Conservation (phyloP, 139 green algal species). For the Gonium pectorale region DNA sequence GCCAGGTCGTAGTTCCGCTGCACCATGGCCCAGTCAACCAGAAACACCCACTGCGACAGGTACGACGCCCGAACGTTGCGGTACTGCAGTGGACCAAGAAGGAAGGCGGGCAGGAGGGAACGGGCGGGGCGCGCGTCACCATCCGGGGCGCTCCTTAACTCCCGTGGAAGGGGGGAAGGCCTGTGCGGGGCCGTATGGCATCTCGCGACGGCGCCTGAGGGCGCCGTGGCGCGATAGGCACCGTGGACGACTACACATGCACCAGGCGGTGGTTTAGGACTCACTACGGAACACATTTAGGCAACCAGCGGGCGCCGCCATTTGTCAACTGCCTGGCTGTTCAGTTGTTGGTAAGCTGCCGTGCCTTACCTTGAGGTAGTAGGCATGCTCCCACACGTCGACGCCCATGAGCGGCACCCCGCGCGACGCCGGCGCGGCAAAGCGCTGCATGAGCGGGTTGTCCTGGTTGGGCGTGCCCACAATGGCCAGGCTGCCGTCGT, state of each 20-base stretch:
- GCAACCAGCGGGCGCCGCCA: no score
- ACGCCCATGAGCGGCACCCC: slow-evolving; percentile 16
- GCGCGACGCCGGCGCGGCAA: background rate
- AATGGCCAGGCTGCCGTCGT: slow-evolving; percentile 82
- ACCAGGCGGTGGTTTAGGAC: no score
- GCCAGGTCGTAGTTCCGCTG: slow-evolving; percentile 33
- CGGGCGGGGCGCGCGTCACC: background rate
- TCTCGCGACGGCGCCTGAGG: no score
- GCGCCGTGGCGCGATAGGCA: no score
- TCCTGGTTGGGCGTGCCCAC: slow-evolving; percentile 87
- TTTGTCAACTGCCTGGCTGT: no score
- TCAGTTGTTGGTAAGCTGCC: no score
- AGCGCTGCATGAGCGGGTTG: slow-evolving; percentile 44
- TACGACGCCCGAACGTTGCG: slow-evolving; percentile 23
- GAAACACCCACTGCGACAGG: background rate
- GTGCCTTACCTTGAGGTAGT: slow-evolving; percentile 41
- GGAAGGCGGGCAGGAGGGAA: background rate
- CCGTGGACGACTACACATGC: no score
- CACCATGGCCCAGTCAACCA: background rate
- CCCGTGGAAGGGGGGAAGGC: no score
- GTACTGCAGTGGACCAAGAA: no score
- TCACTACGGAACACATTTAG: no score
- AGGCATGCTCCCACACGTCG: slow-evolving; percentile 38
- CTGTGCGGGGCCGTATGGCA: no score
- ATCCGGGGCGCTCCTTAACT: no score